phyloP scores from a whole-genome alignment of 441 rosid genomes.

The Omphalea diandra region DNA sequence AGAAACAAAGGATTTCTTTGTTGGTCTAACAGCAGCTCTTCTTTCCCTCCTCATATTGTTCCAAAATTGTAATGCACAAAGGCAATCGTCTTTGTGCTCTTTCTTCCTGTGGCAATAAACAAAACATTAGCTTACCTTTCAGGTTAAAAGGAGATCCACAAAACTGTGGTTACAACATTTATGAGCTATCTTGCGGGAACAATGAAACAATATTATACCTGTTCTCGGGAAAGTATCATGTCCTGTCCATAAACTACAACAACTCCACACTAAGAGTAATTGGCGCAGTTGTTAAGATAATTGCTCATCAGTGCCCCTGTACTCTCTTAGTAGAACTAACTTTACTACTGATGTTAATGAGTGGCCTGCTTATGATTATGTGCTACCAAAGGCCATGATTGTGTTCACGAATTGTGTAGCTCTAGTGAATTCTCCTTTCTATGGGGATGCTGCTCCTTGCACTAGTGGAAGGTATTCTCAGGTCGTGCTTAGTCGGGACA shows the following conservation, averaged over 20 bases:
- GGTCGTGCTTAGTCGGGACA: slow-evolving; percentile 13
- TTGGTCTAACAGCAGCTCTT: too few species aligned
- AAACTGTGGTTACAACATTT: slow-evolving; percentile 7
- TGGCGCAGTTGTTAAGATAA: not conserved
- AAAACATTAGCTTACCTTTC: slow-evolving; percentile 23
- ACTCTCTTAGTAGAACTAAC: slow-evolving; percentile 11
- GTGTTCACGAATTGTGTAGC: slow-evolving; percentile 1
- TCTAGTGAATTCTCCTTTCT: not conserved
- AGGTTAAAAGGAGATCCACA: slow-evolving; percentile 18
- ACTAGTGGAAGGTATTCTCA: not conserved
- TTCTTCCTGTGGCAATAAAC: slow-evolving; percentile 24
- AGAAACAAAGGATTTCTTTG: too few species aligned
- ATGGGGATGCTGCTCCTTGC: slow-evolving; percentile 5
- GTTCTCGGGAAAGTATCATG: slow-evolving; percentile 9
- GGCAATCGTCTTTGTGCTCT: slow-evolving; percentile 3
- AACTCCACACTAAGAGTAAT: not conserved
- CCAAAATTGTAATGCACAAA: not conserved
- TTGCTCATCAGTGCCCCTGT: slow-evolving; percentile 22
- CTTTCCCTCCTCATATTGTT: not conserved
- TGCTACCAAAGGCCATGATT: not conserved
- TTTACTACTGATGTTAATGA: not conserved
- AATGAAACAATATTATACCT: slow-evolving; percentile 12
- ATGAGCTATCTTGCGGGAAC: slow-evolving; percentile 23
- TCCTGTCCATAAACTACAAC: slow-evolving; percentile 2
- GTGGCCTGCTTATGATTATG: too few species aligned